Conservation (phyloP, 306 rosid genomes). For the Prosopis cineraria region DNA sequence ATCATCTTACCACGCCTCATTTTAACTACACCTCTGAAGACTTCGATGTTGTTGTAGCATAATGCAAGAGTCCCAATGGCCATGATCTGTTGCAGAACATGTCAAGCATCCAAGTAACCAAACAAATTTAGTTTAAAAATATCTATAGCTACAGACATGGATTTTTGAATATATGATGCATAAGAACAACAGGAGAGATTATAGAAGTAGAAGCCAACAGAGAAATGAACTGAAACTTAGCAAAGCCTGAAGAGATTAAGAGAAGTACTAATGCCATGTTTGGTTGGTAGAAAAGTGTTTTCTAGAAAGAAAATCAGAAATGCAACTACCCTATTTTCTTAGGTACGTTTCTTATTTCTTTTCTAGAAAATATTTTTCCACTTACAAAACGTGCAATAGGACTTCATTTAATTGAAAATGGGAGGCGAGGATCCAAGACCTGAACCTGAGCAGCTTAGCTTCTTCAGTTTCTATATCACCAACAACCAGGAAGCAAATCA, state of each 20-base stretch:
- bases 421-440: conserved; percentile 4
- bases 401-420: neutral
- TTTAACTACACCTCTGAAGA: conserved; percentile 97
- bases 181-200: conserved; percentile 15
- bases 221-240: conserved; percentile 19
- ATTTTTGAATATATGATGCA: conserved; percentile 12
- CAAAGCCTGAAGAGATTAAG: neutral
- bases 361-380: no score
- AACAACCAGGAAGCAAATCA: conserved; percentile 8
- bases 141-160: neutral
- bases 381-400: no score
- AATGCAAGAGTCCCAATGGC: conserved; percentile 91
- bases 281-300: no score
- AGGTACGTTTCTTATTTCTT: no score
- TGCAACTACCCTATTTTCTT: no score
- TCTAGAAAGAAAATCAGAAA: no score
- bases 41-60: conserved; percentile 86
- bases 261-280: neutral
- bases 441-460: conserved; percentile 2
- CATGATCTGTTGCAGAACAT: conserved; percentile 68
- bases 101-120: conserved; percentile 31
- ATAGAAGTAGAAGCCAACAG: conserved; percentile 12
- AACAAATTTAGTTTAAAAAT: conserved; percentile 9
- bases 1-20: conserved; percentile 89
- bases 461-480: conserved; percentile 24